Evolutionary conservation across 1,284 basidiomycete genomes (phyloP), one percentile per base, ranked within the genome.

Genomic region (Pyrrhoderma lamaoense): DNA sequence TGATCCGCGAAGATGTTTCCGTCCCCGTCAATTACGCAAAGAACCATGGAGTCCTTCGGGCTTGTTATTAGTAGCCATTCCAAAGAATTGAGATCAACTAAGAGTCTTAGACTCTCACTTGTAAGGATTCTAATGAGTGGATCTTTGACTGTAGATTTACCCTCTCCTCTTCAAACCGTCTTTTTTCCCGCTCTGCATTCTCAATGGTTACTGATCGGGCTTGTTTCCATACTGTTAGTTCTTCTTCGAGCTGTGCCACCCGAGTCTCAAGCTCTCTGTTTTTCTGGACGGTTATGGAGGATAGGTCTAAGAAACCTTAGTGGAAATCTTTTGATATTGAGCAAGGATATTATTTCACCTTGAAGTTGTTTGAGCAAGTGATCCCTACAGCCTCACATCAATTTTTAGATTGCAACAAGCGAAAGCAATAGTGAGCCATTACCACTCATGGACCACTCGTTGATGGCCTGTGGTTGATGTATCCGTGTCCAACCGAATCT

Each of bases 1-100:
- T 74, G 66, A 46, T 70, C 71, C 51, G 71, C 70, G 68, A 89
- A 89, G 56, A 86, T 66, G 58, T 79, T 79, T 42, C 76, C 74
- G 62, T 87, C 79, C 34, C 83, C 85, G 57, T 89, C 82, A 59
- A 89, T 74, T 56, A 85, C 74, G 59, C 83, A 86, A 55, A 86
- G 71, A 48, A 87, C 79, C 57, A 89, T 72, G 31, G 79, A 73
- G 54, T 74, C 73, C 65, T 80, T 75, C 44, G 42, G 22, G 37
- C 11, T 2, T 47, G 16, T 31, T 31, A 31, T 31, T 31, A 31
- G 27, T 21, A 46, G 9, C 14, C 21, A 13, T 9, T 21, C 21
- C 18, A 13, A 3, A 8, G 44, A 7, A 16, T 27, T n/a, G 8
- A 23, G 35, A 35, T 37, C 34, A 35, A 19, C 27, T 23, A 62